phyloP scores from a whole-genome alignment of 2,329 filamentous ascomycete species.

The Sporothrix sp. region DNA sequence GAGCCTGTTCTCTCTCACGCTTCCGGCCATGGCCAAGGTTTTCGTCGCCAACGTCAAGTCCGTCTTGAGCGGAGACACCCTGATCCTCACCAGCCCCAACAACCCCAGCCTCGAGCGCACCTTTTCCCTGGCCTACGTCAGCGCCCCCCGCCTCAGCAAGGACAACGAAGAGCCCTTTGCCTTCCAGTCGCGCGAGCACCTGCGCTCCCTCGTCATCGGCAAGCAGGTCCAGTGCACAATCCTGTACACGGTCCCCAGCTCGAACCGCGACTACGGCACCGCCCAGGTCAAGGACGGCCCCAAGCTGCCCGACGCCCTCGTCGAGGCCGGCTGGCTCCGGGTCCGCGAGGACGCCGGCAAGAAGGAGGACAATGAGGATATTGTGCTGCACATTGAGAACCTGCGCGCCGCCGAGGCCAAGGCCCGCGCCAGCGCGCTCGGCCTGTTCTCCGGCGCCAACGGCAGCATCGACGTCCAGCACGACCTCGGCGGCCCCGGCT shows the following conservation, averaged over 20 bases:
- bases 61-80: conserved; percentile 85
- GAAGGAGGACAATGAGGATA: conserved; percentile 77
- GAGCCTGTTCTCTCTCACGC: too few species aligned
- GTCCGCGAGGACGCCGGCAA: conserved; percentile 88
- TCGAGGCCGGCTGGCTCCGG: conserved; percentile 87
- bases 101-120: conserved; percentile 76
- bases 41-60: conserved; percentile 77
- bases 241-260: conserved; percentile 77
- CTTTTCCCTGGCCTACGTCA: conserved; percentile 86
- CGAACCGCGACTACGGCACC: conserved; percentile 78
- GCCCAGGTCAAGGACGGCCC: conserved; percentile 67
- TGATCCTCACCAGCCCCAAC: conserved; percentile 71
- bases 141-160: conserved; percentile 73
- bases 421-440: conserved; percentile 69
- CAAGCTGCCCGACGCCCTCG: conserved; percentile 67
- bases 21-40: conserved; percentile 38
- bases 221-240: conserved; percentile 79
- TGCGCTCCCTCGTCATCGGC: conserved; percentile 74
- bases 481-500: conserved; percentile 68
- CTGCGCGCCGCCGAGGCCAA: conserved; percentile 67
- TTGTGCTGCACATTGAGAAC: conserved; percentile 61
- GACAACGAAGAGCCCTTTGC: conserved; percentile 89
- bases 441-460: conserved; percentile 62
- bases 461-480: conserved; percentile 68
- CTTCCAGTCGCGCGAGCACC: conserved; percentile 89